Base-by-base conservation (phyloP, 2,329 filamentous ascomycete genomes). In the Exophiala aquamarina region DNA sequence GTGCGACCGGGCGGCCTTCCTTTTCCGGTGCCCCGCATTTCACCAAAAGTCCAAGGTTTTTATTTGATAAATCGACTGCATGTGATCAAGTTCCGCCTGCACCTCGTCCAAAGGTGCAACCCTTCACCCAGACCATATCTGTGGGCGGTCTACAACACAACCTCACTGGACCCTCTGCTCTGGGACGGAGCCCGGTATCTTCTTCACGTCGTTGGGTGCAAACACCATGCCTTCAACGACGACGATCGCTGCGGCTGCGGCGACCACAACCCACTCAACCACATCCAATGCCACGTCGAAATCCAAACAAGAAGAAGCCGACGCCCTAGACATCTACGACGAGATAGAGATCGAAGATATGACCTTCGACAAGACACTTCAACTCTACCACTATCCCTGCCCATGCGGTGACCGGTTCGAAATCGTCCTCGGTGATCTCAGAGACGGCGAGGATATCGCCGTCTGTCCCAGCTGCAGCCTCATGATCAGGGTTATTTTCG, bases 331-430 rank as follows among this genome's bases (percentile, higher is more conserved):
- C 59, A 88, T 95, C 66, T 97, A 96, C 75, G 92, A 97, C 64
- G 92, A 96, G 70, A 92, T 97, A 70, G 92, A 97, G 68, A 96
- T 97, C 73, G 92, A 97, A 69, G 93, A 98, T 71, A 95, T 96
- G 90, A 93, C 87, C 62, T 96, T 82, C 67, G 90, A 96, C 69
- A 73, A 83, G 37, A 76, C 78, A 3, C 79, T 90, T 32, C 86
- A 95, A 67, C 85, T 95, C 60, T 98, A 95, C 74, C 87, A 92
- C 71, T 95, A 95, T 68, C 93, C 93, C 11, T 98, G 93, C 67
- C 93, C 93, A 1, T 98, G 93, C 70, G 93, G 93, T 73, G 93
- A 98, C 72, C 82, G 88, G 50, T 98, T 98, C 73, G 88, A 96
- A 73, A 96, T 93, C 63, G 81, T 80, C 15, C 82, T 97, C 46